Evolutionary conservation across 306 rosid species (phyloP), one percentile per base, ranked within the genome.

Genomic region (Calophaca sinica): DNA sequence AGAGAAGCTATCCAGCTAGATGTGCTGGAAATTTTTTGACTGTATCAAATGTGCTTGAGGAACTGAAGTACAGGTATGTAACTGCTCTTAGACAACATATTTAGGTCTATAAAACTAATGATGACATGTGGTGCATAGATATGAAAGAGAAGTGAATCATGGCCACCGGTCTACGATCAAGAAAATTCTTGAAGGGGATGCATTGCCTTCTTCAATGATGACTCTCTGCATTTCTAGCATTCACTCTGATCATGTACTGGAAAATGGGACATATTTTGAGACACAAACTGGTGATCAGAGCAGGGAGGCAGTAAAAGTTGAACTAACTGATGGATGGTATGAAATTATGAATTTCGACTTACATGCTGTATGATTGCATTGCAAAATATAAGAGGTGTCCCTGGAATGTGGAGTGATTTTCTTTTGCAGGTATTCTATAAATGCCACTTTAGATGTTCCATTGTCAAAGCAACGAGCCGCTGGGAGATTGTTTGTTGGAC

Each of bases 101-200:
- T 68, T 75, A 29, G 51, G 63, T 79, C 66, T 66, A 68, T 74
- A 6, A 54, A 75, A 48, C 61, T 72, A 44, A 33, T 70, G 60
- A 74, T 14, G 50, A 61, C 67, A 71, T 62, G 42, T 14, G 46
- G 59, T 39, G 26, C 65, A 51, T 76, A 94, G 98, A 80, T 94
- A 94, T 76, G 97, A 94, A 82, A 86, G 93, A 85, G 98, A 94
- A 88, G 97, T 89, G 49, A 91, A 88, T 79, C 89, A 85, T 54
- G 96, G 94, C 49, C 97, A 94, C 79, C 91, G 89, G 32, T 94
- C 98, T 72, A 88, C 92, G 44, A 85, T 94, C 68, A 94, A 89
- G 86, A 94, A 77, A 85, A 83, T 94, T 69, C 84, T 91, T 51
- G 98, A 94, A 84, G 98, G 98, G 75, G 97, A 91, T 81, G 97